A percentile compares a stretch with the other conserved stretches of the same genome.
Evolutionary conservation across 1,139 yeast species (phyloP).

Genomic region (Debaryomyces sp.): DNA sequence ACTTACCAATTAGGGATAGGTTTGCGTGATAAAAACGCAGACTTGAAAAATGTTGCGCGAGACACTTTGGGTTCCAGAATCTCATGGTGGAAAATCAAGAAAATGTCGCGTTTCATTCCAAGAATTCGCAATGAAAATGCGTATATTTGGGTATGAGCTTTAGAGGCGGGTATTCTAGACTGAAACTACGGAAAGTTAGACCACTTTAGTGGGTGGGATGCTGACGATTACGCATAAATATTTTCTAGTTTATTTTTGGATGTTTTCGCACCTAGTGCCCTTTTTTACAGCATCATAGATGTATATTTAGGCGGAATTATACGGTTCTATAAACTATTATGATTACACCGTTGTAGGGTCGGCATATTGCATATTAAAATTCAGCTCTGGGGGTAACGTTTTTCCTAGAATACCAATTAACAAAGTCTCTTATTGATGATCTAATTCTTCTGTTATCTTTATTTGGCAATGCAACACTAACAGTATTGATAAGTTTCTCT

Average conservation of each 20-base stretch:
- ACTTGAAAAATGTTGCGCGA: background rate
- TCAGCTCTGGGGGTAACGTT: constrained; percentile 60
- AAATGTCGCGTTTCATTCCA: background rate
- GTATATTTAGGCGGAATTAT: background rate
- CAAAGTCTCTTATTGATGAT: constrained; percentile 70
- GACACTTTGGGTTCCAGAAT: background rate
- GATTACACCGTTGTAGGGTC: background rate
- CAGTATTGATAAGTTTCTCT: constrained; percentile 56
- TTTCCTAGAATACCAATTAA: constrained; percentile 81
- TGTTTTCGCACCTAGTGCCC: background rate
- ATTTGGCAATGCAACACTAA: constrained; percentile 62
- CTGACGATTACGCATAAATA: background rate
- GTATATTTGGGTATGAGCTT: background rate
- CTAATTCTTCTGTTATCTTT: constrained; percentile 78
- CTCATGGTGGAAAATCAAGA: background rate
- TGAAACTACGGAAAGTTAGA: background rate
- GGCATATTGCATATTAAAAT: constrained; percentile 14
- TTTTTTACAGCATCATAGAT: background rate
- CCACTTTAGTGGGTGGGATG: background rate
- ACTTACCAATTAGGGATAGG: background rate
- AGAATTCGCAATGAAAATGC: background rate
- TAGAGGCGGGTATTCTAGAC: background rate
- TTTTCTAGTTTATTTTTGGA: background rate
- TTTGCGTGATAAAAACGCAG: background rate
- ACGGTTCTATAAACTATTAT: background rate